These are phyloP conservation scores for Fusarium sulawesiense DNA, from an alignment of 2,329 filamentous ascomycete genomes.

Conservation along the genomic window DNA sequence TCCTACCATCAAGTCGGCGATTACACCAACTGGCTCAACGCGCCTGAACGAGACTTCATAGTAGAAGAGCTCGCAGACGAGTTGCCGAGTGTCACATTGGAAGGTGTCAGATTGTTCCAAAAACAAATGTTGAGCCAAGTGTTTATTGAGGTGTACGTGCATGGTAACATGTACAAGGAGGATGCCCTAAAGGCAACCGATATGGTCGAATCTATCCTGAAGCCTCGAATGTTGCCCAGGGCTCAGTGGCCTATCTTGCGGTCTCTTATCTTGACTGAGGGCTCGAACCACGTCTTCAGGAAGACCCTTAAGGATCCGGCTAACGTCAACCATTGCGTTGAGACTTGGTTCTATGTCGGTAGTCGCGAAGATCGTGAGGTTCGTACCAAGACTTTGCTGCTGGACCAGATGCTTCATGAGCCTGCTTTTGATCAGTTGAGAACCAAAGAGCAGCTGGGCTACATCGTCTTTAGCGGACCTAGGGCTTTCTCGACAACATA, in stretches of 20 bases:
- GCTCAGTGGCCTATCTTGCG: constrained; percentile 84
- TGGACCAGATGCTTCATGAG: constrained; percentile 92
- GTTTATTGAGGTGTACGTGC: constrained; percentile 87
- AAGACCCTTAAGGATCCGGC: constrained; percentile 84
- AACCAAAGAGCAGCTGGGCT: constrained; percentile 97
- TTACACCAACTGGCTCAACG: constrained; percentile 83
- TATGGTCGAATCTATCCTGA: constrained; percentile 81
- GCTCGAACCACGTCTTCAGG: constrained; percentile 85
- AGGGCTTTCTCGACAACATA: constrained; percentile 79
- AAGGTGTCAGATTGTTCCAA: constrained; percentile 81
- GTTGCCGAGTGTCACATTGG: constrained; percentile 76
- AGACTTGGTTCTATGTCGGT: constrained; percentile 80
- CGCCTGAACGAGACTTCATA: constrained; percentile 76
- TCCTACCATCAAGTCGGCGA: constrained; percentile 90
- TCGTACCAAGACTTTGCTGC: constrained; percentile 81
- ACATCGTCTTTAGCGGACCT: constrained; percentile 90
- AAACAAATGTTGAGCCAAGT: constrained; percentile 84
- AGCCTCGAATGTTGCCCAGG: constrained; percentile 77
- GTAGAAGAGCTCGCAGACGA: constrained; percentile 84
- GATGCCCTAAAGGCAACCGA: constrained; percentile 89
- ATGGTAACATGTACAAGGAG: constrained; percentile 94
- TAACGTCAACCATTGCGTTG: constrained; percentile 89
- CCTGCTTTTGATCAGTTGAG: constrained; percentile 93
- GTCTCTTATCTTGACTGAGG: constrained; percentile 80
- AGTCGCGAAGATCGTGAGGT: constrained; percentile 74